Base-by-base conservation (phyloP, 2,329 filamentous ascomycete species). In the Colletotrichum salicis region DNA sequence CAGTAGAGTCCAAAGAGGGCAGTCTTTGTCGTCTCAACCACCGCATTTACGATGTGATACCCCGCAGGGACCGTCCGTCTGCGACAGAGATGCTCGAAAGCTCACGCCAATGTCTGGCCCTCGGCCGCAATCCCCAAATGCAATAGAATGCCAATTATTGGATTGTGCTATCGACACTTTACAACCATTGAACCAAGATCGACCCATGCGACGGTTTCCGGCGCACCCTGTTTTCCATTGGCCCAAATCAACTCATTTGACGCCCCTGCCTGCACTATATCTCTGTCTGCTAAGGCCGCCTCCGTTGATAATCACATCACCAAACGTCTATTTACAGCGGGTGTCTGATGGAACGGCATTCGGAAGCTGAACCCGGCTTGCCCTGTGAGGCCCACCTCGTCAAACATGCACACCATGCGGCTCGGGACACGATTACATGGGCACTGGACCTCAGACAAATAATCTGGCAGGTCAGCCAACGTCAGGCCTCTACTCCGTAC, bases 61-160 rank as follows among this genome's bases (percentile, higher is more conserved):
- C 15, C 67, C 68, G 64, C 68, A 70, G 55, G 29, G 64, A 31
- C 68, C 52, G 51, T 67, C 37, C 31, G 12, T 67, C 68, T 62
- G 68, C 57, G 64, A 71, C 57, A 67, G 24, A 57, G 37, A 24
- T 56, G 7, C 37, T 41, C 56, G 27, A 45, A 22, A 24, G 48
- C 60, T 55, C 31, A 10, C 22, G 27, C n/a, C 13, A 29, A 52
- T 33, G 24, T 54, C 54, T 15, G 41, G 54, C 45, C 54, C 61
- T 59, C 55, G 31, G 33, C 27, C 58, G 33, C 67, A 54, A 22
- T 48, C 41, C 65, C 29, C 55, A 57, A n/a, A 35, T 37, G 48
- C 22, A 13, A 62, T 41, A 62, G 13, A 51, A 70, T 62, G 41
- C 57, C 64, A 57, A 31, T 52, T 31, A 52, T 51, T 57, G 22